Evolutionary conservation across 306 rosid species (phyloP).

Genomic region (Prinsepia uniflora): DNA sequence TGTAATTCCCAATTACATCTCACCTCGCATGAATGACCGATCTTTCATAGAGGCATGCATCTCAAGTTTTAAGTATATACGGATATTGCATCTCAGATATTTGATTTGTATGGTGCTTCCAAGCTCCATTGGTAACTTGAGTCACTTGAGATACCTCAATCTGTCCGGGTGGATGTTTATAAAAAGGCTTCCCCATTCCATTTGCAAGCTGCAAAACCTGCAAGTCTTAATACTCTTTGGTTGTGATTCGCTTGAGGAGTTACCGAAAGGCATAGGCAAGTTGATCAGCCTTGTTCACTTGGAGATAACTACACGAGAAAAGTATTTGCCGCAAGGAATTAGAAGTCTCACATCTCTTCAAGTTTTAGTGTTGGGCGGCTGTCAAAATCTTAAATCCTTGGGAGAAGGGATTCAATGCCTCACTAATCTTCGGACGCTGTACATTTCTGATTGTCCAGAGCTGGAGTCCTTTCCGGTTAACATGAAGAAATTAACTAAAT

Average conservation of each 20-base stretch:
- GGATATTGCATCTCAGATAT: too few species aligned
- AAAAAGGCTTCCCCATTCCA: slow-evolving; percentile 4
- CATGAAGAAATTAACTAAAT: background rate
- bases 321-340: background rate
- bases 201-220: slow-evolving; percentile 16
- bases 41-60: background rate
- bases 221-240: background rate
- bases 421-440: background rate
- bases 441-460: background rate
- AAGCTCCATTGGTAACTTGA: background rate
- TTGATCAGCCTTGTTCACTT: slow-evolving; percentile 20
- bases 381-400: background rate
- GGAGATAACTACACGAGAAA: background rate
- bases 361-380: fast-evolving
- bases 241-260: slow-evolving; percentile 1
- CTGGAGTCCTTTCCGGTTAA: slow-evolving; percentile 26
- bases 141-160: background rate
- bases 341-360: slow-evolving; percentile 7
- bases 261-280: slow-evolving; percentile 23
- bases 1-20: background rate
- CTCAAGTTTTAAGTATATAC: background rate
- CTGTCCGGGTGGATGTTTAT: too few species aligned
- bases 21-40: background rate
- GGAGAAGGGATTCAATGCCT: background rate
- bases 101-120: background rate